phyloP scores from a whole-genome alignment of 2,329 filamentous ascomycete species.

The Fusarium sacchari region DNA sequence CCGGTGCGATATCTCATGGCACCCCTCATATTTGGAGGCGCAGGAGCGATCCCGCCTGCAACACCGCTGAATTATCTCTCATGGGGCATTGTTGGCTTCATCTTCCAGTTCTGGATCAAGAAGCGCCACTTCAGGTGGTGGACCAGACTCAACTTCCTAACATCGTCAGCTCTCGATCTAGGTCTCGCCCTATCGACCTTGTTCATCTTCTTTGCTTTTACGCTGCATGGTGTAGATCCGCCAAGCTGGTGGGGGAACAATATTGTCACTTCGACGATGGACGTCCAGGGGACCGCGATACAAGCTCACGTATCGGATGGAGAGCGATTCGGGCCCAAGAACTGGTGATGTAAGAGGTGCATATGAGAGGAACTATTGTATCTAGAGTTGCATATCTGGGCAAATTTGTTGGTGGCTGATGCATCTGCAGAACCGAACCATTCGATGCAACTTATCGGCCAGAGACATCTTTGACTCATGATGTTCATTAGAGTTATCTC shows the following conservation, averaged over 20 bases:
- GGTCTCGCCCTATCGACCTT: conserved; percentile 74
- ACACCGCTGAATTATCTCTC: conserved; percentile 78
- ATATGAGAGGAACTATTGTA: not conserved
- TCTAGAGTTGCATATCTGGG: not conserved
- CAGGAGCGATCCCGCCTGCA: conserved; percentile 69
- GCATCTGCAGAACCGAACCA: not conserved
- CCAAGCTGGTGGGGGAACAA: conserved; percentile 77
- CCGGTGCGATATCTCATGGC: conserved; percentile 65
- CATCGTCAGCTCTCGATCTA: conserved; percentile 74
- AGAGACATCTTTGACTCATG: conserved; percentile 2
- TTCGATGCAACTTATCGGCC: not conserved
- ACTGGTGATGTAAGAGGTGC: conserved; percentile 54
- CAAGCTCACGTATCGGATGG: conserved; percentile 62
- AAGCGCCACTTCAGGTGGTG: conserved; percentile 74
- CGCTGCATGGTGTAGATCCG: conserved; percentile 68
- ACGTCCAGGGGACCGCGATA: conserved; percentile 68
- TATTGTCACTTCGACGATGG: conserved; percentile 68
- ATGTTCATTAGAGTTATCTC: not conserved
- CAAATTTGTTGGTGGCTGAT: conserved; percentile 15
- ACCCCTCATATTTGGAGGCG: conserved; percentile 71
- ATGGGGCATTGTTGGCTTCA: conserved; percentile 76
- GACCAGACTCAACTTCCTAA: conserved; percentile 78
- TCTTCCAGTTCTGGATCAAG: conserved; percentile 77
- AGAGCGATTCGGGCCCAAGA: conserved; percentile 68
- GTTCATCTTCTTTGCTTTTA: conserved; percentile 76